These are phyloP conservation scores for Blastobotrys elegans DNA, from an alignment of 1,139 yeast genomes.

Conservation along the genomic window DNA sequence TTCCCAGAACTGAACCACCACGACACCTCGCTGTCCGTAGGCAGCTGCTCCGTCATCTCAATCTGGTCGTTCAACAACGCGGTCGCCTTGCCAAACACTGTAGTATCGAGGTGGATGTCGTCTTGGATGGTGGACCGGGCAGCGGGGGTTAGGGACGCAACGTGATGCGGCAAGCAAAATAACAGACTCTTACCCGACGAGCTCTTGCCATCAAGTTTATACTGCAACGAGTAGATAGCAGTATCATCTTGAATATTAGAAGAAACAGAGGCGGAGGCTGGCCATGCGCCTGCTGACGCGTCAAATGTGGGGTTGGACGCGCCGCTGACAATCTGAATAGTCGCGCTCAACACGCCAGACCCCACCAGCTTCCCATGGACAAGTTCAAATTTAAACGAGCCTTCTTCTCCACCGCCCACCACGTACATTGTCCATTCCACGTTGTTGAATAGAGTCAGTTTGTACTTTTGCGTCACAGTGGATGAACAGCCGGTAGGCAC, in stretches of 20 bases:
- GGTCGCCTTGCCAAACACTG: conserved; percentile 61
- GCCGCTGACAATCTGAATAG: conserved; percentile 42
- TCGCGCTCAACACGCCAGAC: conserved; percentile 40
- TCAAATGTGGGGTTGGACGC: conserved; percentile 33
- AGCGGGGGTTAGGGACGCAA: conserved; percentile 39
- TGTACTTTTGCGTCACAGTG: conserved; percentile 40
- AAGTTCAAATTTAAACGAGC: background rate
- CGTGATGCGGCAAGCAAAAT: conserved; percentile 70
- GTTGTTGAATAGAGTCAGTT: conserved; percentile 40
- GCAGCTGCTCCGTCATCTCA: conserved; percentile 47
- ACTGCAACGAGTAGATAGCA: conserved; percentile 48
- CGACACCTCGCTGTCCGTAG: conserved; percentile 37
- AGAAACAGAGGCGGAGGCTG: conserved; percentile 36
- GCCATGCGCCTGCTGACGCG: conserved; percentile 49
- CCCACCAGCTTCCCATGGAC: conserved; percentile 12
- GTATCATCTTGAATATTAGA: conserved; percentile 36
- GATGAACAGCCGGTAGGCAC: background rate
- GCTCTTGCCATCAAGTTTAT: conserved; percentile 39
- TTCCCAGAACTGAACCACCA: background rate
- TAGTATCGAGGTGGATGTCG: conserved; percentile 36
- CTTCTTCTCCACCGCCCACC: background rate
- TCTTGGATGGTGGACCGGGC: background rate
- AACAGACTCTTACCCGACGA: conserved; percentile 41
- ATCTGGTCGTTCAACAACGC: conserved; percentile 52
- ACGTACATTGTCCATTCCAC: conserved; percentile 58